These are phyloP conservation scores for Globisporangium spiculum DNA, from an alignment of 352 stramenopile genomes.

Conservation along the genomic window DNA sequence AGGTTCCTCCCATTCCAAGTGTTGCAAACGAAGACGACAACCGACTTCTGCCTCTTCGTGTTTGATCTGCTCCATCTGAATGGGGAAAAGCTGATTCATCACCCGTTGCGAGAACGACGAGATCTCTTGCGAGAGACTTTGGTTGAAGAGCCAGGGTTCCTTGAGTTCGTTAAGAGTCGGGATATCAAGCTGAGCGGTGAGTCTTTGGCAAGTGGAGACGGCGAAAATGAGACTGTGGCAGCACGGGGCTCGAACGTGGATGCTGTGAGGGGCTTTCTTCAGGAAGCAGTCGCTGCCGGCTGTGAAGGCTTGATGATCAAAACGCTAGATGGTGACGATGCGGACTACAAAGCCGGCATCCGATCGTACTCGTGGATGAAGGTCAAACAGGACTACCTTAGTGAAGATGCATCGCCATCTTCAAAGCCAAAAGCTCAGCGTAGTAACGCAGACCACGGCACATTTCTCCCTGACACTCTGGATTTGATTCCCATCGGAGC, in stretches of 20 bases:
- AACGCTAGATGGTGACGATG: conserved; percentile 39
- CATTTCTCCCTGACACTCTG: conserved; percentile 86
- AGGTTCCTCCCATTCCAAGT: conserved; percentile 74
- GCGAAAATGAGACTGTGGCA: conserved; percentile 7
- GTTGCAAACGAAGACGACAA: conserved; percentile 70
- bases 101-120: conserved; percentile 44
- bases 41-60: conserved; percentile 72
- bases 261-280: conserved; percentile 36
- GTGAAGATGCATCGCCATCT: conserved; percentile 7
- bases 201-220: background rate
- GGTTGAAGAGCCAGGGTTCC: conserved; percentile 29
- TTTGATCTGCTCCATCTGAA: conserved; percentile 73
- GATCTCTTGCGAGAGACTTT: conserved; percentile 33
- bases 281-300: conserved; percentile 46
- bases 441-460: conserved; percentile 29
- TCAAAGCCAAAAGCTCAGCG: background rate
- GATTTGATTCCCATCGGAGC: conserved; percentile 99
- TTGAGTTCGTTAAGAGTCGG: conserved; percentile 64
- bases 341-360: conserved; percentile 60
- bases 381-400: conserved; percentile 79
- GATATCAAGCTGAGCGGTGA: conserved; percentile 35
- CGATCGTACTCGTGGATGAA: conserved; percentile 87
- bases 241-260: background rate
- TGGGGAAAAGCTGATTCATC: conserved; percentile 40
- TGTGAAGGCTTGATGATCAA: conserved; percentile 86